Conservation (phyloP, 257 asterid genomes). For the Fraxinus cuspidata region DNA sequence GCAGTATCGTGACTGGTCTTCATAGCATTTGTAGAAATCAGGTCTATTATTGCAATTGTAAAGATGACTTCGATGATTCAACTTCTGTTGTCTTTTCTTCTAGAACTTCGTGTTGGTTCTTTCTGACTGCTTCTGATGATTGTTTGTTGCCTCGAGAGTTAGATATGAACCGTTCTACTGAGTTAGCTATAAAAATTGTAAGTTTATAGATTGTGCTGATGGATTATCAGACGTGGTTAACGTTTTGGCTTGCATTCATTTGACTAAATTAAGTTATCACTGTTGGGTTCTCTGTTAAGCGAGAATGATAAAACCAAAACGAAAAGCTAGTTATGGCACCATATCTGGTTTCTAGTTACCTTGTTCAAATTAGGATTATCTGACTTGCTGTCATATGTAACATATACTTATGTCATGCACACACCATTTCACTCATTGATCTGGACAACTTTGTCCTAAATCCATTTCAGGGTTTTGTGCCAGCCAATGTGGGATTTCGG, state of each 20-base stretch:
- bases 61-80: neutral
- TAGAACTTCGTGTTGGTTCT: neutral
- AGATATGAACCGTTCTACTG: neutral
- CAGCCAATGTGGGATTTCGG: neutral
- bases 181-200: neutral
- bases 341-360: neutral
- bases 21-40: neutral
- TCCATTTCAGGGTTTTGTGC: neutral
- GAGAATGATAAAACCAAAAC: neutral
- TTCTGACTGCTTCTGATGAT: neutral
- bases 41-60: neutral
- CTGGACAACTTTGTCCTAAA: neutral
- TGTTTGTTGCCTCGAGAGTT: neutral
- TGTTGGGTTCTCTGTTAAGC: neutral
- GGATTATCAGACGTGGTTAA: neutral
- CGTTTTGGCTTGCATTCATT: neutral
- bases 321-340: neutral
- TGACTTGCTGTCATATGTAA: neutral
- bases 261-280: neutral
- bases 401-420: neutral
- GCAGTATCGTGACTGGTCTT: neutral
- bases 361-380: neutral
- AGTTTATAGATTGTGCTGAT: neutral
- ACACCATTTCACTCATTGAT: neutral
- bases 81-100: neutral